Conservation (phyloP, 1,284 basidiomycete genomes). For the Kalmanozyma brasiliensis region DNA sequence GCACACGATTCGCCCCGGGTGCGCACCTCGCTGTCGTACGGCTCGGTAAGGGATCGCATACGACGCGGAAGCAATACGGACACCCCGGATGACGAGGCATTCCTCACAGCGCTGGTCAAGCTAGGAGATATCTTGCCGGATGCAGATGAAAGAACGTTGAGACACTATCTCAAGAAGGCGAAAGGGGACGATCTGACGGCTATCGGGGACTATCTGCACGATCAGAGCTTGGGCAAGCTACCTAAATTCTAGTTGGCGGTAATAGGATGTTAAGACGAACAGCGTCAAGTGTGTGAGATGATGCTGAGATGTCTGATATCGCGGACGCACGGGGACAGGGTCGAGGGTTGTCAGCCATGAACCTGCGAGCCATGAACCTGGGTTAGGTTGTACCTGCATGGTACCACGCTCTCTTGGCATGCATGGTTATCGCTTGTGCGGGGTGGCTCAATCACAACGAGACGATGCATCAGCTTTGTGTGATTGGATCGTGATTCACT, state of each 20-base stretch:
- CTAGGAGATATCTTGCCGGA: conserved; percentile 59
- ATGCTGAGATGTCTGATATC: too few species aligned
- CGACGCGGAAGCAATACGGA: conserved; percentile 17
- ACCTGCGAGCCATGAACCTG: too few species aligned
- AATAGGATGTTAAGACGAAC: background rate
- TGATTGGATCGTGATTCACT: conserved; percentile 23
- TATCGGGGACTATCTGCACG: conserved; percentile 60
- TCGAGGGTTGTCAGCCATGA: too few species aligned
- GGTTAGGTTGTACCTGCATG: too few species aligned
- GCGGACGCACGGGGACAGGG: too few species aligned
- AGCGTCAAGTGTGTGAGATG: too few species aligned
- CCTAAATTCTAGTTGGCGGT: conserved; percentile 6
- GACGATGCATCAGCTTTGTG: background rate
- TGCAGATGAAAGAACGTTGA: conserved; percentile 46
- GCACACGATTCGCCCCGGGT: background rate
- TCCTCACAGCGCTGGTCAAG: conserved; percentile 45
- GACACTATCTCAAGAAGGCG: conserved; percentile 50
- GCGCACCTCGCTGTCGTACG: conserved; percentile 35
- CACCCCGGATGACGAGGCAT: conserved; percentile 20
- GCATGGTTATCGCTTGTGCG: conserved; percentile 15
- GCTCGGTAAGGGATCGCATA: conserved; percentile 33
- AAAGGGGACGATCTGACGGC: conserved; percentile 57
- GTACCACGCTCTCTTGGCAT: too few species aligned
- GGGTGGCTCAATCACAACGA: conserved; percentile 17
- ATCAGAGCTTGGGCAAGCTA: conserved; percentile 47